These are phyloP conservation scores for Vaccinium macrocarpon DNA, from an alignment of 148 eudicot genomes.

Conservation along the genomic window DNA sequence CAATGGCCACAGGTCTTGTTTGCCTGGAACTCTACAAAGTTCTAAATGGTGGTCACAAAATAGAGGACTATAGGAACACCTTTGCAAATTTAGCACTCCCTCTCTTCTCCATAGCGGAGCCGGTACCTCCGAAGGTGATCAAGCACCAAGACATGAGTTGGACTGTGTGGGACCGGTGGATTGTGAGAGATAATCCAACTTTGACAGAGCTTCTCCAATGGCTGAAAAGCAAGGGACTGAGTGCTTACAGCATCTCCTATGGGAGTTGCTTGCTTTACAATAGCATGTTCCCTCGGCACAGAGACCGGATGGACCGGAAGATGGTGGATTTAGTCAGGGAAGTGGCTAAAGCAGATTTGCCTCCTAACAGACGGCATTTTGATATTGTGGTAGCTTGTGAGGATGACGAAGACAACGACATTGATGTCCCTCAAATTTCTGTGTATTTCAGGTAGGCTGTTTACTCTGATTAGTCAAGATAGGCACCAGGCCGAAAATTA, in stretches of 20 bases:
- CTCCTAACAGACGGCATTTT: slow-evolving; percentile 61
- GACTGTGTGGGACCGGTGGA: slow-evolving; percentile 94
- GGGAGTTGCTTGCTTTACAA: slow-evolving; percentile 73
- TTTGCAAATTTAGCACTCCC: slow-evolving; percentile 88
- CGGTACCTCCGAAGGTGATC: slow-evolving; percentile 72
- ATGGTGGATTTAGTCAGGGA: slow-evolving; percentile 67
- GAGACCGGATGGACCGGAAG: slow-evolving; percentile 70
- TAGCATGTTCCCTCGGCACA: slow-evolving; percentile 75
- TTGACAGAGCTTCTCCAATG: slow-evolving; percentile 58
- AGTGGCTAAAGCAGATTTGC: slow-evolving; percentile 78
- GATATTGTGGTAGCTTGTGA: slow-evolving; percentile 85
- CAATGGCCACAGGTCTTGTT: slow-evolving; percentile 87
- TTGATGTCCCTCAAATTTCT: slow-evolving; percentile 75
- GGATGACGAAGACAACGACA: slow-evolving; percentile 75
- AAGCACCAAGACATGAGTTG: slow-evolving; percentile 78
- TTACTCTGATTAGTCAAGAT: background rate
- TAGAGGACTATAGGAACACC: slow-evolving; percentile 83
- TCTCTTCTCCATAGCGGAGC: slow-evolving; percentile 87
- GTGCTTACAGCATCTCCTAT: slow-evolving; percentile 71
- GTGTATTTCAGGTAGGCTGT: slow-evolving; percentile 51
- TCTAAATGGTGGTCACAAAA: slow-evolving; percentile 54
- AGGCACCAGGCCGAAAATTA: background rate
- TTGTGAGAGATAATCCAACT: slow-evolving; percentile 59
- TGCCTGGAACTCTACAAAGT: slow-evolving; percentile 93
- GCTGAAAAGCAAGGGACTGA: slow-evolving; percentile 64